These are phyloP conservation scores for Penicillium turbatum DNA, from an alignment of 495 filamentous ascomycete genomes.

Conservation along the genomic window DNA sequence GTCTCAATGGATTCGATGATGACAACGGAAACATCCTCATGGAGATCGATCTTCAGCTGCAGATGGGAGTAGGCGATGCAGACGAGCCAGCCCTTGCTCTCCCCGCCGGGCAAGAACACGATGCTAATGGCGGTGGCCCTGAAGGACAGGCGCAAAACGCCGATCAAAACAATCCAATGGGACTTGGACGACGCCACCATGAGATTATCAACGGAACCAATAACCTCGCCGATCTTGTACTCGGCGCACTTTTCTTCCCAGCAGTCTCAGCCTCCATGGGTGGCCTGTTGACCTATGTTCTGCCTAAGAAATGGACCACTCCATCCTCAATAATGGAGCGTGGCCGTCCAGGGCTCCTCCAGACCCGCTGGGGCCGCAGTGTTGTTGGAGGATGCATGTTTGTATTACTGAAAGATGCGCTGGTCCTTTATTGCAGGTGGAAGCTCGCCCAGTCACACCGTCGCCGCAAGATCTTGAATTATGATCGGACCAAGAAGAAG, in stretches of 20 bases:
- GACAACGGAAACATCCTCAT: slow-evolving; percentile 41
- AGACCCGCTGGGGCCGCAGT: slow-evolving; percentile 73
- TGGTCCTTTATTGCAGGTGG: slow-evolving; percentile 72
- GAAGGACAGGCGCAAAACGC: slow-evolving; percentile 27
- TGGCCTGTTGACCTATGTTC: slow-evolving; percentile 55
- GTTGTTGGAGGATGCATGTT: slow-evolving; percentile 76
- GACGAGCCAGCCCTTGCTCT: slow-evolving; percentile 23
- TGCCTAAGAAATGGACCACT: slow-evolving; percentile 61
- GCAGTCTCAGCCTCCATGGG: slow-evolving; percentile 62
- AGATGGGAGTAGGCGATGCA: slow-evolving; percentile 41
- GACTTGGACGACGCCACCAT: slow-evolving; percentile 37
- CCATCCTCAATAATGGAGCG: slow-evolving; percentile 36
- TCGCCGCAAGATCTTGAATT: slow-evolving; percentile 64
- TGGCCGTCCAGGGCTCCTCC: slow-evolving; percentile 57
- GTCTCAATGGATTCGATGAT: slow-evolving; percentile 35
- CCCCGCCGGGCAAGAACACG: slow-evolving; percentile 15
- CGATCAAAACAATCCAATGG: slow-evolving; percentile 25
- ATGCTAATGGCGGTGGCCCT: slow-evolving; percentile 23
- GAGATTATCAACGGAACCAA: slow-evolving; percentile 50
- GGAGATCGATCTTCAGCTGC: slow-evolving; percentile 43
- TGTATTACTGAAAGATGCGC: slow-evolving; percentile 70
- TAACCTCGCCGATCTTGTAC: slow-evolving; percentile 50
- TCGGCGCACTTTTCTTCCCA: slow-evolving; percentile 62
- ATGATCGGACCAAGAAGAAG: slow-evolving; percentile 46
- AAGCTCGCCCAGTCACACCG: slow-evolving; percentile 64